Conservation (phyloP, 1,139 yeast genomes). For the Yamadazyma triangularis region DNA sequence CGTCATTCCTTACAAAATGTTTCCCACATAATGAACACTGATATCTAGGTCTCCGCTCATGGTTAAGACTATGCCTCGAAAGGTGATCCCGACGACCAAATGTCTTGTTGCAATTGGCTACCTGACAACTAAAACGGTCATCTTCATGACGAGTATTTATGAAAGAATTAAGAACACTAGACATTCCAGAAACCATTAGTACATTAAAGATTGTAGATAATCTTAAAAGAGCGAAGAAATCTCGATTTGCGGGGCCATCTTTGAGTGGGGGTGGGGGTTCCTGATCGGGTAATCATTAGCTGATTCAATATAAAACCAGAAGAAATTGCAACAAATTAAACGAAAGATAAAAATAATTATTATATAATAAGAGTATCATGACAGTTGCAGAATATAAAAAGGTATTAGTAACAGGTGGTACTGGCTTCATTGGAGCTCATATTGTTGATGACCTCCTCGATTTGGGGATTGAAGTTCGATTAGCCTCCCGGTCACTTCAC, state of each 20-base stretch:
- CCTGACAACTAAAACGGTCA: conserved; percentile 6
- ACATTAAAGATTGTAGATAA: too few species aligned
- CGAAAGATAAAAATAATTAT: too few species aligned
- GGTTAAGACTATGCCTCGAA: conserved; percentile 40
- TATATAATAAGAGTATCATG: too few species aligned
- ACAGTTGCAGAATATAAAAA: too few species aligned
- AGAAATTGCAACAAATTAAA: too few species aligned
- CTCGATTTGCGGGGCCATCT: too few species aligned
- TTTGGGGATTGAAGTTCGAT: conserved; percentile 22
- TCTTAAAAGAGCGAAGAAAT: too few species aligned
- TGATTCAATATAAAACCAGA: conserved; percentile 1
- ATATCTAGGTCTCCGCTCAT: conserved; percentile 26
- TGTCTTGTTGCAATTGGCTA: conserved; percentile 31
- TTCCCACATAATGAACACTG: too few species aligned
- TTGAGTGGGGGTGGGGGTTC: background rate
- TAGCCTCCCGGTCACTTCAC: conserved; percentile 23
- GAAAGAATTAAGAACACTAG: too few species aligned
- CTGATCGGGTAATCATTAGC: conserved; percentile 1
- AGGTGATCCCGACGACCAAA: conserved; percentile 41
- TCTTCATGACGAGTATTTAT: conserved; percentile 9
- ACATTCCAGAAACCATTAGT: too few species aligned
- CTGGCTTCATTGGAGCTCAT: conserved; percentile 52
- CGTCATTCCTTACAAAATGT: conserved; percentile 36
- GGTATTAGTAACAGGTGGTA: conserved; percentile 51
- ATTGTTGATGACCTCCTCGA: conserved; percentile 22